Evolutionary conservation across 805 yeast species (phyloP).

Genomic region (Starmerella vaccinii): DNA sequence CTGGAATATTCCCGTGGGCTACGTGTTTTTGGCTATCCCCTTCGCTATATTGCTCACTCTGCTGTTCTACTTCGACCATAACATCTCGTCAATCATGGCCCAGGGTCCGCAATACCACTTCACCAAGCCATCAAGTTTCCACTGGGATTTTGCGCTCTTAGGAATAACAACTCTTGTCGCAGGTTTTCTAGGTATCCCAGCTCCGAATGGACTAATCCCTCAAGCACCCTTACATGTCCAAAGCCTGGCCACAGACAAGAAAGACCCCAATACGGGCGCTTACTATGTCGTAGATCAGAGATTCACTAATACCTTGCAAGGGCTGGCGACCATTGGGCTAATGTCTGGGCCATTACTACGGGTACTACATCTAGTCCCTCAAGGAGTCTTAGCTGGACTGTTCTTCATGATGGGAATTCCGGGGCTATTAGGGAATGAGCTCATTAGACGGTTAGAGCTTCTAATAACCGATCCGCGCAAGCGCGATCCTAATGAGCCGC

Average conservation of each 20-base stretch:
- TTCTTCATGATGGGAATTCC: conserved; percentile 88
- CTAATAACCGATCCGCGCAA: conserved; percentile 47
- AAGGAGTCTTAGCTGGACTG: conserved; percentile 83
- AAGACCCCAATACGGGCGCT: conserved; percentile 16
- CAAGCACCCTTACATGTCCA: conserved; percentile 92
- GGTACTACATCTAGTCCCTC: conserved; percentile 78
- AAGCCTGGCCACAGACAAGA: conserved; percentile 42
- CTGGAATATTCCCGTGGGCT: conserved; percentile 62
- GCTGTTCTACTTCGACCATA: conserved; percentile 88
- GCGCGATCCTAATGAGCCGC: conserved; percentile 31
- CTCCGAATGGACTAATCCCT: conserved; percentile 94
- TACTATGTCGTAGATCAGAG: conserved; percentile 74
- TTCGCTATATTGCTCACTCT: conserved; percentile 79
- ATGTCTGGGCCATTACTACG: conserved; percentile 81
- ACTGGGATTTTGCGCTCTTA: conserved; percentile 77
- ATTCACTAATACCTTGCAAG: conserved; percentile 74
- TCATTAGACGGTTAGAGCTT: conserved; percentile 53
- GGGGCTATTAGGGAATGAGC: conserved; percentile 59
- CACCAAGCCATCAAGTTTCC: conserved; percentile 79
- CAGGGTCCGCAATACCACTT: conserved; percentile 75
- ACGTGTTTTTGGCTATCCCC: conserved; percentile 83
- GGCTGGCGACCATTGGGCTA: conserved; percentile 68
- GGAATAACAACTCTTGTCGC: conserved; percentile 82
- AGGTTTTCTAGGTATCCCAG: conserved; percentile 83
- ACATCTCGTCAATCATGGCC: conserved; percentile 86